Percentiles rank a stretch among this genome's conserved stretches.
Evolutionary conservation across 495 filamentous ascomycete species (phyloP).

Genomic region (Evernia prunastri): DNA sequence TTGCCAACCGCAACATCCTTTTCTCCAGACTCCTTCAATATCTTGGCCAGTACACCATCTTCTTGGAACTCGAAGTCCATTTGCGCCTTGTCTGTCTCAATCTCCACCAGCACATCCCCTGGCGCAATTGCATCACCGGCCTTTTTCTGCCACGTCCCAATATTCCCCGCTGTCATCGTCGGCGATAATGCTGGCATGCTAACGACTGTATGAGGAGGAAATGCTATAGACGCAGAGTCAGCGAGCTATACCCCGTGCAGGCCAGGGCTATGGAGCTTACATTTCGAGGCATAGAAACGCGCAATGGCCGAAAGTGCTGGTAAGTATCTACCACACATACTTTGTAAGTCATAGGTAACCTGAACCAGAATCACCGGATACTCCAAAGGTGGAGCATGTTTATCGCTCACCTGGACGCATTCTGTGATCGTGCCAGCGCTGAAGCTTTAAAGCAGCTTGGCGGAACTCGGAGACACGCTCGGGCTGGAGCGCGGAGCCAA

Average conservation of each 20-base stretch:
- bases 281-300: constrained; percentile 72
- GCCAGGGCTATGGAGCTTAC: constrained; percentile 36
- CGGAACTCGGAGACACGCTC: constrained; percentile 20
- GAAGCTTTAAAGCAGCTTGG: constrained; percentile 16
- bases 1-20: constrained; percentile 94
- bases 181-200: constrained; percentile 98
- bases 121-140: constrained; percentile 79
- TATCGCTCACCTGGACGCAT: constrained; percentile 16
- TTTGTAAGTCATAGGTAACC: background rate
- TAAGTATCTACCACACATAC: constrained; percentile 25
- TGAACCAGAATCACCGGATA: background rate
- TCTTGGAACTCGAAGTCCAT: constrained; percentile 99
- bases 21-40: constrained; percentile 85
- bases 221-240: constrained; percentile 45
- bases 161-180: constrained; percentile 95
- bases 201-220: constrained; percentile 88
- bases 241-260: background rate
- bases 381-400: background rate
- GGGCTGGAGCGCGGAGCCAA: constrained; percentile 20
- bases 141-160: constrained; percentile 98
- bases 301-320: constrained; percentile 56
- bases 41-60: constrained; percentile 91
- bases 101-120: constrained; percentile 97
- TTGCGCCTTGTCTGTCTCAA: constrained; percentile 99
- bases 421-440: constrained; percentile 14